A percentile compares a stretch with the other conserved stretches of the same genome.
These are phyloP conservation scores for Mortierella sp. DNA, from an alignment of 371 early-diverging fungal species.

Conservation along the genomic window DNA sequence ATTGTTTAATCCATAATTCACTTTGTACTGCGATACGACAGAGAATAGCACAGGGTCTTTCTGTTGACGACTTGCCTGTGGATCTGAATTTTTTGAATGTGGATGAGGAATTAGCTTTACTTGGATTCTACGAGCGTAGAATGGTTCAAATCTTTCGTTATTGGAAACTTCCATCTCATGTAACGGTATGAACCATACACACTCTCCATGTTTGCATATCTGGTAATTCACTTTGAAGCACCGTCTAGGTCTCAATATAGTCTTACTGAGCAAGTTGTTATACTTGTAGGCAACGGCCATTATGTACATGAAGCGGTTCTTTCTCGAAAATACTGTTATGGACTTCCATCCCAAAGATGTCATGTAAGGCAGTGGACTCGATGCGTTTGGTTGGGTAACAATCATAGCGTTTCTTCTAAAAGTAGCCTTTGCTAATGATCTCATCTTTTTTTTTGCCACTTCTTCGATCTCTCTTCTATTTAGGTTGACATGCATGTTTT, in stretches of 20 bases:
- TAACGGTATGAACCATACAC: slow-evolving; percentile 59
- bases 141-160: slow-evolving; percentile 58
- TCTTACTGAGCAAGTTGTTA: neutral
- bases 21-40: neutral
- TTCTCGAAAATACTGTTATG: slow-evolving; percentile 86
- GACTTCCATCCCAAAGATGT: slow-evolving; percentile 91
- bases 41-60: slow-evolving; percentile 26
- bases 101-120: slow-evolving; percentile 64
- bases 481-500: slow-evolving; percentile 86
- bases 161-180: slow-evolving; percentile 69
- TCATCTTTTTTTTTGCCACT: neutral
- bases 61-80: slow-evolving; percentile 24
- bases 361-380: slow-evolving; percentile 61
- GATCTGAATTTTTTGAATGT: slow-evolving; percentile 62
- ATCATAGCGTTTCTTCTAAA: neutral
- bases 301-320: slow-evolving; percentile 94
- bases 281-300: slow-evolving; percentile 83
- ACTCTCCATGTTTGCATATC: neutral
- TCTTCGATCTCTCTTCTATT: neutral
- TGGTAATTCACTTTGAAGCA: too few relatives aligned
- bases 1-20: neutral
- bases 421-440: neutral
- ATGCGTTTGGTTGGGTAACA: neutral
- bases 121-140: slow-evolving; percentile 62
- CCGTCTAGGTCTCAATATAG: neutral